Conservation (phyloP, 345 rosid genomes). For the Salix caprea region DNA sequence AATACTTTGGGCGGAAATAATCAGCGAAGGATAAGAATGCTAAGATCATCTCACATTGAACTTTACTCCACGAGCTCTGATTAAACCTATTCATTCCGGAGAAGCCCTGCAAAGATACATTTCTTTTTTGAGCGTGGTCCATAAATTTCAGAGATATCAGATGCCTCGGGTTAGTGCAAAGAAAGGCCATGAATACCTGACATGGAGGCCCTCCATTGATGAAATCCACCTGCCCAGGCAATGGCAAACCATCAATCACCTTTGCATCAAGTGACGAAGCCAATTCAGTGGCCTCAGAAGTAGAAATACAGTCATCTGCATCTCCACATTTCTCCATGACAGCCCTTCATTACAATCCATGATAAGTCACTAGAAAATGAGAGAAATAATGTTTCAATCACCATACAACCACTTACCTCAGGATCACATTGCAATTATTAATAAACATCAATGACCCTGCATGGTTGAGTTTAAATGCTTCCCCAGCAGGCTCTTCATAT, state of each 20-base stretch:
- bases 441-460: slow-evolving; percentile 61
- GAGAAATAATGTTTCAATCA: background rate
- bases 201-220: slow-evolving; percentile 98
- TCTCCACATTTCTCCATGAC: slow-evolving; percentile 76
- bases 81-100: slow-evolving; percentile 85
- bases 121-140: background rate
- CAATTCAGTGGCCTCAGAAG: slow-evolving; percentile 60
- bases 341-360: slow-evolving; percentile 44
- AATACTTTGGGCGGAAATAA: slow-evolving; percentile 80
- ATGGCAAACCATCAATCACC: slow-evolving; percentile 34
- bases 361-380: background rate
- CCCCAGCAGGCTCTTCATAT: slow-evolving; percentile 88
- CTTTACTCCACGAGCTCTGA: slow-evolving; percentile 71
- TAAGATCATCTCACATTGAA: slow-evolving; percentile 65
- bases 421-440: slow-evolving; percentile 83
- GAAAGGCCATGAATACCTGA: slow-evolving; percentile 42
- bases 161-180: background rate
- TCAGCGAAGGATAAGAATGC: slow-evolving; percentile 68
- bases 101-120: slow-evolving; percentile 59
- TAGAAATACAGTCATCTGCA: slow-evolving; percentile 70
- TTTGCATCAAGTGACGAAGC: slow-evolving; percentile 39
- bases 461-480: slow-evolving; percentile 71
- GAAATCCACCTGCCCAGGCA: slow-evolving; percentile 78
- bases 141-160: background rate
- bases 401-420: slow-evolving; percentile 29